phyloP scores from a whole-genome alignment of 2,329 filamentous ascomycete species.

The Aspergillus persii region DNA sequence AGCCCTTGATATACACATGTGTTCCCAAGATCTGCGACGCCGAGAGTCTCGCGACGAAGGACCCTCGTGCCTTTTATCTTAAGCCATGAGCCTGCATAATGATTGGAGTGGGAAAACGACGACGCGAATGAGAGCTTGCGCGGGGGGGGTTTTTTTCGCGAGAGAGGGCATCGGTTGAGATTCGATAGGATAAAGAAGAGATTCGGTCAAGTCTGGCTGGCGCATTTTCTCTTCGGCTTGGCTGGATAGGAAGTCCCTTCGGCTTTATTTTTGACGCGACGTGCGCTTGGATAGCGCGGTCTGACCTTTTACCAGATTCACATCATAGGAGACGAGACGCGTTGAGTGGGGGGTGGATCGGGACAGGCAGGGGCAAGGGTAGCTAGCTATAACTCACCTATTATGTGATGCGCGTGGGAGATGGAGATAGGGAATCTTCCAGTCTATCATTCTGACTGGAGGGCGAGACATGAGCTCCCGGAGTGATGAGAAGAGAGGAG shows the following conservation, averaged over 20 bases:
- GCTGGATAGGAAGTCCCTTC: conserved; percentile 3
- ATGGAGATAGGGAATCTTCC: background rate
- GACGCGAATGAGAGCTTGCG: background rate
- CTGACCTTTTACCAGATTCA: conserved; percentile 48
- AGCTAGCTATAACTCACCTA: background rate
- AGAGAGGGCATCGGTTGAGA: conserved; percentile 1
- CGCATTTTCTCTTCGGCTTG: background rate
- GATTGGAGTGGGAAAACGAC: conserved; percentile 3
- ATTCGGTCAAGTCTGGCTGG: background rate
- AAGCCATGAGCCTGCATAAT: conserved; percentile 25
- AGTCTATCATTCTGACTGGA: background rate
- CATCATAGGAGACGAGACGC: conserved; percentile 45
- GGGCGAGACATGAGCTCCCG: background rate
- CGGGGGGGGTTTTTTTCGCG: background rate
- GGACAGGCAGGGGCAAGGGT: background rate
- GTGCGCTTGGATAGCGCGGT: conserved; percentile 24
- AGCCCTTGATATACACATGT: conserved; percentile 21
- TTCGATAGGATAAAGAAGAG: background rate
- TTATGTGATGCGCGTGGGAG: background rate
- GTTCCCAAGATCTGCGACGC: conserved; percentile 24
- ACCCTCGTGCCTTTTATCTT: conserved; percentile 26
- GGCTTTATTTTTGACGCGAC: background rate
- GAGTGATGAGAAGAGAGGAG: background rate
- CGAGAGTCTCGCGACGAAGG: conserved; percentile 23
- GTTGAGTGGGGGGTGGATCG: background rate